Evolutionary conservation across 1,284 basidiomycete species (phyloP).

Genomic region (Mrakiaceae sp.): DNA sequence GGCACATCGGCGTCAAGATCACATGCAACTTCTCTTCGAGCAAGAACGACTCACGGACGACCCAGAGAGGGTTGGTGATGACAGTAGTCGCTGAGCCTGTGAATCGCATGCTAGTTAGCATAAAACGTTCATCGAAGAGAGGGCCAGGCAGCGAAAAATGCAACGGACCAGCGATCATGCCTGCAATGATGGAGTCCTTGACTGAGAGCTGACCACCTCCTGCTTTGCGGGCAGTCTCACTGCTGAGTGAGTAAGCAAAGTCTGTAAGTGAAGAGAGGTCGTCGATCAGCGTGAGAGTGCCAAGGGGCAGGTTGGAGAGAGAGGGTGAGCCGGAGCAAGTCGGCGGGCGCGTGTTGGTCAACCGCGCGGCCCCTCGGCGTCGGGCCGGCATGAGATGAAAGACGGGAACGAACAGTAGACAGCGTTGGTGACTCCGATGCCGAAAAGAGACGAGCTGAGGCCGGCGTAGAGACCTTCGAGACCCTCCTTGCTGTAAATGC

Average conservation of each 20-base stretch:
- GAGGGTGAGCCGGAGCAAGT: neutral
- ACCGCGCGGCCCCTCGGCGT: neutral
- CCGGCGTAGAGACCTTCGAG: conserved; percentile 77
- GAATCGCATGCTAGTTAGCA: neutral
- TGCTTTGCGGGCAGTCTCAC: conserved; percentile 23
- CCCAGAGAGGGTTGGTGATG: conserved; percentile 91
- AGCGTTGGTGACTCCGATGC: conserved; percentile 91
- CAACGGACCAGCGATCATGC: conserved; percentile 66
- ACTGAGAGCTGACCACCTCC: conserved; percentile 29
- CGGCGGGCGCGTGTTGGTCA: neutral
- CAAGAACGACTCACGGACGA: conserved; percentile 41
- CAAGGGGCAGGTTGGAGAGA: conserved; percentile 8
- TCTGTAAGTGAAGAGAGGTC: conserved; percentile 43
- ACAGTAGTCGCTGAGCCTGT: conserved; percentile 80
- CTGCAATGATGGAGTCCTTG: conserved; percentile 75
- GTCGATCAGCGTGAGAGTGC: conserved; percentile 56
- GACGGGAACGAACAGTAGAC: conserved; percentile 30
- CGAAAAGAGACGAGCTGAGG: conserved; percentile 71
- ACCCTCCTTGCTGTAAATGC: conserved; percentile 77
- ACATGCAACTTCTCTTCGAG: neutral
- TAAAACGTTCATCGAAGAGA: neutral
- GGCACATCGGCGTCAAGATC: neutral
- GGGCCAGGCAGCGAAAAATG: neutral
- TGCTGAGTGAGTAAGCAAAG: conserved; percentile 37
- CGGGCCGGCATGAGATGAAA: no score